Evolutionary conservation across 176 grass and related monocot genomes (phyloP).

Genomic region (Luzula sylvatica): DNA sequence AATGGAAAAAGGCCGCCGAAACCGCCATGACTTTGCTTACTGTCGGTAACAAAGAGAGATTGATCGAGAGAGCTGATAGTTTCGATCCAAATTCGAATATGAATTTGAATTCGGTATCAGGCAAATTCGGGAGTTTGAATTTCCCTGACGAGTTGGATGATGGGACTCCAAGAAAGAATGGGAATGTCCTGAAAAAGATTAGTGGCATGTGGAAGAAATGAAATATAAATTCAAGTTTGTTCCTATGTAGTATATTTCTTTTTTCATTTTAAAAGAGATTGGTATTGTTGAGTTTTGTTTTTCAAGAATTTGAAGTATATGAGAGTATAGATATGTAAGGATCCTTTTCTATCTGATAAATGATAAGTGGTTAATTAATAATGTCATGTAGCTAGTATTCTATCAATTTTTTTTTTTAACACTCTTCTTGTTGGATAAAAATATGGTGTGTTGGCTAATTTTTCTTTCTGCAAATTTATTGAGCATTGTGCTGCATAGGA

Average conservation of each 20-base stretch:
- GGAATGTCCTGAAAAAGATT: conserved; percentile 74
- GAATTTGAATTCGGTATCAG: conserved; percentile 25
- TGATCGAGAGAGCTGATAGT: conserved; percentile 47
- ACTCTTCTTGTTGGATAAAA: too few species aligned
- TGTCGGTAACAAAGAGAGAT: conserved; percentile 58
- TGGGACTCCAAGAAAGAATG: conserved; percentile 66
- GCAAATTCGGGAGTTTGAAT: conserved; percentile 39
- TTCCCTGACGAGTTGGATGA: conserved; percentile 54
- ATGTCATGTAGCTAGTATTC: too few species aligned
- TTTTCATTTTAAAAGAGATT: neutral
- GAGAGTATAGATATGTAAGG: too few species aligned
- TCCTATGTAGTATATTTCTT: conserved; percentile 21
- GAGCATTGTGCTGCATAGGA: too few species aligned
- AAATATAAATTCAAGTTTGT: conserved; percentile 11
- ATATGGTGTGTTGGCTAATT: too few species aligned
- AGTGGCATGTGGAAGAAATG: conserved; percentile 98
- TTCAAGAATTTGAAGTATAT: too few species aligned
- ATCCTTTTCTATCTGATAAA: too few species aligned
- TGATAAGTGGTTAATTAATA: too few species aligned
- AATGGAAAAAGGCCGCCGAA: conserved; percentile 95
- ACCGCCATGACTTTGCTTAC: conserved; percentile 75
- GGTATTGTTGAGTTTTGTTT: neutral
- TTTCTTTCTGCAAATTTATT: too few species aligned
- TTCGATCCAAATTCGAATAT: conserved; percentile 24
- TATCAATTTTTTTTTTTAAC: too few species aligned